Conservation (phyloP, 2,329 filamentous ascomycete genomes). For the Colletotrichum zoysiae region DNA sequence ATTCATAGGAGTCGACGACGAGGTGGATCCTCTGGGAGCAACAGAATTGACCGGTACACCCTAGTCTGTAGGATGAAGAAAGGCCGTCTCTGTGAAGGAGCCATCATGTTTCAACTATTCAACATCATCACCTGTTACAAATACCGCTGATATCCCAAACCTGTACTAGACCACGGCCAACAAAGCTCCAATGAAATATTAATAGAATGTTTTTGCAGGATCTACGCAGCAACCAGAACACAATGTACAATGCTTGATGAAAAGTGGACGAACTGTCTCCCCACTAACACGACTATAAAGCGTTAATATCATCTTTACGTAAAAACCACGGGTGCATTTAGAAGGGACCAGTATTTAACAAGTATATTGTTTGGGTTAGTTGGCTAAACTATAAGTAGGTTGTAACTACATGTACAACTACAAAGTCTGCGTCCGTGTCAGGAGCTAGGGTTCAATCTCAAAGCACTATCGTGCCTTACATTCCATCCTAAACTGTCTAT, state of each 20-base stretch:
- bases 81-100: not conserved
- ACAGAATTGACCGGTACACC: not conserved
- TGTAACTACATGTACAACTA: too few species aligned
- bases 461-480: too few species aligned
- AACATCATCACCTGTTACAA: not conserved
- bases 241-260: not conserved
- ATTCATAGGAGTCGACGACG: not conserved
- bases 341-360: too few species aligned
- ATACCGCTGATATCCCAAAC: not conserved
- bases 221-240: not conserved
- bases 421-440: too few species aligned
- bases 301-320: too few species aligned
- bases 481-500: too few species aligned
- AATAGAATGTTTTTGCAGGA: not conserved
- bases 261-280: not conserved
- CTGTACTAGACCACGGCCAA: not conserved
- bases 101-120: not conserved
- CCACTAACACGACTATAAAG: too few species aligned
- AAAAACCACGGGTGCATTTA: too few species aligned
- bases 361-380: too few species aligned
- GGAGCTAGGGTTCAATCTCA: too few species aligned
- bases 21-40: not conserved
- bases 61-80: not conserved
- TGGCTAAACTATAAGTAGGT: too few species aligned
- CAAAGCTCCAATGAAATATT: not conserved